Evolutionary conservation across 352 stramenopile species (phyloP).

Genomic region (Albugo candida): DNA sequence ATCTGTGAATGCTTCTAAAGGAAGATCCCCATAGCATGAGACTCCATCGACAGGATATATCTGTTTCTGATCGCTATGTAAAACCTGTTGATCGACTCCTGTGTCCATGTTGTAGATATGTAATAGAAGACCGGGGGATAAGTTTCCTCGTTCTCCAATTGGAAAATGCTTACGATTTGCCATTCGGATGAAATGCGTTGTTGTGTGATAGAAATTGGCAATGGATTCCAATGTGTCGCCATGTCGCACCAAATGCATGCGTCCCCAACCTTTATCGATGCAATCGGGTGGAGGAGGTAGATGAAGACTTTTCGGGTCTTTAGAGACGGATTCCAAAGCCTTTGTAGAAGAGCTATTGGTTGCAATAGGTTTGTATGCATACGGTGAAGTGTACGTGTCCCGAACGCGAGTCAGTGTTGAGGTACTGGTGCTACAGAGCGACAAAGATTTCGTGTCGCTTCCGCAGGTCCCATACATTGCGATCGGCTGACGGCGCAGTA

Average conservation of each 20-base stretch:
- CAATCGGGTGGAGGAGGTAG: slow-evolving; percentile 49
- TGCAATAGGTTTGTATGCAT: too few relatives aligned
- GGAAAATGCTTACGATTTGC: slow-evolving; percentile 72
- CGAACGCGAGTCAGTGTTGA: too few relatives aligned
- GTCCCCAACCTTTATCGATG: slow-evolving; percentile 69
- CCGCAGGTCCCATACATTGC: too few relatives aligned
- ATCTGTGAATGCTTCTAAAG: background rate
- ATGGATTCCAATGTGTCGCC: slow-evolving; percentile 54
- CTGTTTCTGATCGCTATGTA: too few relatives aligned
- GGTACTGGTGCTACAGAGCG: too few relatives aligned
- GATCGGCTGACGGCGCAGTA: too few relatives aligned
- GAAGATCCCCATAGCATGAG: background rate
- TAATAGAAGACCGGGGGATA: slow-evolving; percentile 52
- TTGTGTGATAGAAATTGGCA: slow-evolving; percentile 61
- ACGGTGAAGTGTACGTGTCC: too few relatives aligned
- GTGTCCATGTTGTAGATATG: slow-evolving; percentile 53
- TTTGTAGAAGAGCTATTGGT: too few relatives aligned
- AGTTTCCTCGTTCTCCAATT: slow-evolving; percentile 35
- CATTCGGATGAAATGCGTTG: slow-evolving; percentile 47
- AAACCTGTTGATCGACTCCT: background rate
- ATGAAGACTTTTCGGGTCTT: slow-evolving; percentile 8
- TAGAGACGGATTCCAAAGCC: background rate
- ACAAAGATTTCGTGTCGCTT: too few relatives aligned
- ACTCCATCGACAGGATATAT: too few relatives aligned
- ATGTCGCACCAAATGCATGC: slow-evolving; percentile 60